Conservation (phyloP, 2,329 filamentous ascomycete genomes). For the Aureobasidium sp. region DNA sequence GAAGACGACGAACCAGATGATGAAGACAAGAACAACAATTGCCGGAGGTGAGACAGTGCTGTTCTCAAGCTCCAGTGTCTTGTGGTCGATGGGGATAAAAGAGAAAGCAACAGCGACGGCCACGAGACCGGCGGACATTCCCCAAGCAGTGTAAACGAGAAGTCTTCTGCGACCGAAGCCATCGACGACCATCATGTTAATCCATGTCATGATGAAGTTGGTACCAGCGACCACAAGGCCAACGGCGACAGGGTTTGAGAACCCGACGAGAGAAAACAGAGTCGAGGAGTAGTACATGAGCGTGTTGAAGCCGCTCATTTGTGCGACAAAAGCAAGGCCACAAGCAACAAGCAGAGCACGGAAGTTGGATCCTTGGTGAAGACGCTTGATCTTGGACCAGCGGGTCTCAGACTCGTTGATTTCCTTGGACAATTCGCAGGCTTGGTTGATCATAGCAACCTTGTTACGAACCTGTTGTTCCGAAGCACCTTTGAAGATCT, state of each 20-base stretch:
- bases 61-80: not conserved
- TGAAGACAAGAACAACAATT: conserved; percentile 34
- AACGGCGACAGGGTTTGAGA: conserved; percentile 68
- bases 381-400: conserved; percentile 23
- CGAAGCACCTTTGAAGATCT: conserved; percentile 25
- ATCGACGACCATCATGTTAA: conserved; percentile 69
- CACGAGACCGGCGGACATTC: conserved; percentile 52
- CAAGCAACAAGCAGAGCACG: conserved; percentile 32
- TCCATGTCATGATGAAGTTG: conserved; percentile 71
- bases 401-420: conserved; percentile 23
- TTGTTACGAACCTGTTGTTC: conserved; percentile 21
- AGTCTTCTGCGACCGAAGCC: conserved; percentile 68
- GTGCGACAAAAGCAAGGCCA: conserved; percentile 17
- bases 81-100: conserved; percentile 44
- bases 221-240: conserved; percentile 73
- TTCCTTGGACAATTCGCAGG: conserved; percentile 17
- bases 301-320: not conserved
- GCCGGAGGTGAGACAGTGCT: conserved; percentile 15
- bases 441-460: conserved; percentile 19
- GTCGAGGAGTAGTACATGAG: conserved; percentile 21
- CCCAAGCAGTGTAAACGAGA: conserved; percentile 31
- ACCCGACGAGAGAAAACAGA: conserved; percentile 54
- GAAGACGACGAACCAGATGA: conserved; percentile 34
- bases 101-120: conserved; percentile 66
- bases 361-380: conserved; percentile 29